Evolutionary conservation across 1,284 basidiomycete genomes (phyloP), one percentile per base, ranked within the genome.

Genomic region (Fomitopsis schrenkii): DNA sequence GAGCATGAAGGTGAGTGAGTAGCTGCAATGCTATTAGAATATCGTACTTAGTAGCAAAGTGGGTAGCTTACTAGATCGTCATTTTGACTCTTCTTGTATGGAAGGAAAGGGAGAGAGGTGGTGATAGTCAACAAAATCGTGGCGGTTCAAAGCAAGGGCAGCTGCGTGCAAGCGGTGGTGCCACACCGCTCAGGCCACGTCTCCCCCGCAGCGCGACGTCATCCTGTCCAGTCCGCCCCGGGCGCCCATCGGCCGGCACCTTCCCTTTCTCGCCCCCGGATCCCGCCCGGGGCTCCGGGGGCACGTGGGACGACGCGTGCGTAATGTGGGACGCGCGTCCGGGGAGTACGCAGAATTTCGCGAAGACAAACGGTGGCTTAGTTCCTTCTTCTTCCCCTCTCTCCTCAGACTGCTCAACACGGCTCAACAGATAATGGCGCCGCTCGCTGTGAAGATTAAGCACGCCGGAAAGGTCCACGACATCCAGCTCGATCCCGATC

Each of bases 401-500:
- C 41, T 19, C n/a, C 35, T 41, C 55, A 35, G 15, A 30, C 12
- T 53, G 17, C 22, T 14, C 10, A 33, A 35, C 36, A 55, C 30
- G 17, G 22, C 8, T 55, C 17, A 7, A 22, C 26, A 33, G 10
- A 28, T 46, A 54, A 90, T 91, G 90, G 77, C 87, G 9, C 82
- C 84, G 45, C 71, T 92, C 53, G 63, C 76, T 61, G 93, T 98
- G 30, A 87, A 89, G 68, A 85, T 98, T 74, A 98, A 98, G 75
- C 95, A 98, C 75, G 86, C 93, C 36, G 95, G 95, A 62, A 95
- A 95, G 77, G 77, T 82, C 0, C 80, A 88, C 75, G 85, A 83
- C 68, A 74, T 90, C 45, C 71, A 80, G 56, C 83, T 95, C 44
- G 85, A 95, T 75, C 78, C 86, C 5, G 83, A 88, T 72, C 82